Percentiles rank a stretch among this genome's conserved stretches.
phyloP scores from a whole-genome alignment of 2,329 filamentous ascomycete genomes.

The Simplicillium sp. region DNA sequence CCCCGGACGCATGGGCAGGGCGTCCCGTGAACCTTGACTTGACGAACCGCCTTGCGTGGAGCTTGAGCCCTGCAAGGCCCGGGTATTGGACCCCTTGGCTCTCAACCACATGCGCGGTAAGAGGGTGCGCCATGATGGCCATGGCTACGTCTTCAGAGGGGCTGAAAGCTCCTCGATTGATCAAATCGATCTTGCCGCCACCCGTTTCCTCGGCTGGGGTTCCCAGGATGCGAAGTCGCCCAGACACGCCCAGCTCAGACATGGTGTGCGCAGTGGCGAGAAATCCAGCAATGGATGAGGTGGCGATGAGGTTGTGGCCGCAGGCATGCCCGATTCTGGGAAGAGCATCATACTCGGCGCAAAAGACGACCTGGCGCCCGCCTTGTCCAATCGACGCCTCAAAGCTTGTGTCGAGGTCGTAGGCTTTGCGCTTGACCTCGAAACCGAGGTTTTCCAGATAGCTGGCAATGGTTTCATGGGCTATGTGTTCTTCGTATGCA shows the following conservation, averaged over 20 bases:
- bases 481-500: conserved; percentile 40
- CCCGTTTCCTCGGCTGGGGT: conserved; percentile 34
- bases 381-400: conserved; percentile 31
- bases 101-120: neutral
- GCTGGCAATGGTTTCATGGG: conserved; percentile 37
- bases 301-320: conserved; percentile 36
- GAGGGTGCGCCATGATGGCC: neutral
- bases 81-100: conserved; percentile 1
- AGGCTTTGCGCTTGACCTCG: conserved; percentile 35
- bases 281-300: conserved; percentile 28
- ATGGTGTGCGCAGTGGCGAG: conserved; percentile 25
- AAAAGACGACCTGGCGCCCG: conserved; percentile 29
- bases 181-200: conserved; percentile 25
- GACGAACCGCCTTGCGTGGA: conserved; percentile 22
- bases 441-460: conserved; percentile 35
- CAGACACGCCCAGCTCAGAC: conserved; percentile 15
- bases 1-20: conserved; percentile 23
- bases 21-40: conserved; percentile 21
- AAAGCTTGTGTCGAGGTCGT: conserved; percentile 43
- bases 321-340: conserved; percentile 35
- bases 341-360: conserved; percentile 39
- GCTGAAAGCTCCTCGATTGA: conserved; percentile 17
- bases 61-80: conserved; percentile 17
- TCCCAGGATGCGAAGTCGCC: conserved; percentile 28
- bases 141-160: neutral